These are phyloP conservation scores for Spathaspora hagerdaliae DNA, from an alignment of 805 yeast genomes.

Conservation along the genomic window DNA sequence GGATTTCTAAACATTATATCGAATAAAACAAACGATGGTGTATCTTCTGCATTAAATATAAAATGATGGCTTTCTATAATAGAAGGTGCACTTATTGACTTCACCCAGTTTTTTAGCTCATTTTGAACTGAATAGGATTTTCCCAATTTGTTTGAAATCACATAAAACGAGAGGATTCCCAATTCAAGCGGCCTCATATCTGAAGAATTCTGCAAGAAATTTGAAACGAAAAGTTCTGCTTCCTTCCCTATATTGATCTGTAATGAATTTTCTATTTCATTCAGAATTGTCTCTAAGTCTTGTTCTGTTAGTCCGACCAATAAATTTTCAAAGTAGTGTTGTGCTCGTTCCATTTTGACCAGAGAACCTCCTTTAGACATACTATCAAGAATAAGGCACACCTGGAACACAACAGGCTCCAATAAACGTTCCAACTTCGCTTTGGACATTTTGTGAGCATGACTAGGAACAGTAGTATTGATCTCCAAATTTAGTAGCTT, in stretches of 20 bases:
- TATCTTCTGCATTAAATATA: constrained; percentile 20
- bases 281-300: neutral
- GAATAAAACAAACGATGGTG: constrained; percentile 37
- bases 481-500: neutral
- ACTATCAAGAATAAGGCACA: neutral
- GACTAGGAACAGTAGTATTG: neutral
- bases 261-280: too few relatives aligned
- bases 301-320: neutral
- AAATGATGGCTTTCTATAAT: constrained; percentile 30
- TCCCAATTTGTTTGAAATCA: neutral
- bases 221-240: neutral
- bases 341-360: neutral
- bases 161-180: neutral
- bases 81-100: constrained; percentile 25
- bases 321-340: too few relatives aligned
- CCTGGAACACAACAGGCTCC: constrained; percentile 14
- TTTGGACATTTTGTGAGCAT: neutral
- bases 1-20: constrained; percentile 40
- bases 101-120: constrained; percentile 25
- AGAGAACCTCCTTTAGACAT: too few relatives aligned
- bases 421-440: constrained; percentile 6
- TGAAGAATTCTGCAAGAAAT: too few relatives aligned
- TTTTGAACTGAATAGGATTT: neutral
- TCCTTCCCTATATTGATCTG: neutral
- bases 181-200: neutral